phyloP scores from a whole-genome alignment of 306 rosid genomes.

The Sechiopsis laciniata region DNA sequence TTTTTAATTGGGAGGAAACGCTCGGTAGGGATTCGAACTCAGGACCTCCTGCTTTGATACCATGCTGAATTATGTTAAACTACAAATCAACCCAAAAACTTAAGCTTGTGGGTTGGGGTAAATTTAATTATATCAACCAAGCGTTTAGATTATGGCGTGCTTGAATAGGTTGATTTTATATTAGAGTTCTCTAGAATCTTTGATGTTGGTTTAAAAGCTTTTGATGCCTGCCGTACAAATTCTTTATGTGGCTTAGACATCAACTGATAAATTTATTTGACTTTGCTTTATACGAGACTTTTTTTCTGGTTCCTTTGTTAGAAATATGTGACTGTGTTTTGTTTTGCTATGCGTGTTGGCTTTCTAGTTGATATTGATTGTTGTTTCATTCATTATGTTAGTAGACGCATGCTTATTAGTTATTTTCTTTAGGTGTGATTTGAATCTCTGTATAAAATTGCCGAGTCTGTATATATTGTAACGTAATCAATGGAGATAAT shows the following conservation, averaged over 20 bases:
- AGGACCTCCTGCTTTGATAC: too few relatives aligned
- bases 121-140: too few relatives aligned
- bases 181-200: too few relatives aligned
- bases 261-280: background rate
- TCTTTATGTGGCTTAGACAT: conserved; percentile 9
- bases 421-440: background rate
- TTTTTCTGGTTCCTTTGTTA: background rate
- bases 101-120: too few relatives aligned
- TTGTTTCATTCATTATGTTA: background rate
- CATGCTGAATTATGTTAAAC: too few relatives aligned
- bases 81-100: too few relatives aligned
- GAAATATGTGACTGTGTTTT: background rate
- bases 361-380: background rate
- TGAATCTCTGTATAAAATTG: background rate
- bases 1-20: too few relatives aligned
- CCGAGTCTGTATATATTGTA: background rate
- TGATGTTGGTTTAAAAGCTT: background rate
- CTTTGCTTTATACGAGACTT: background rate
- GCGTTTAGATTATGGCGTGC: too few relatives aligned
- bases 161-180: too few relatives aligned
- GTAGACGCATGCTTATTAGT: background rate
- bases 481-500: background rate
- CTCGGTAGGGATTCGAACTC: too few relatives aligned
- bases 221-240: background rate
- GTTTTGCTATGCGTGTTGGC: background rate